Evolutionary conservation across 2,329 filamentous ascomycete genomes (phyloP).

Genomic region (Acarospora socialis): DNA sequence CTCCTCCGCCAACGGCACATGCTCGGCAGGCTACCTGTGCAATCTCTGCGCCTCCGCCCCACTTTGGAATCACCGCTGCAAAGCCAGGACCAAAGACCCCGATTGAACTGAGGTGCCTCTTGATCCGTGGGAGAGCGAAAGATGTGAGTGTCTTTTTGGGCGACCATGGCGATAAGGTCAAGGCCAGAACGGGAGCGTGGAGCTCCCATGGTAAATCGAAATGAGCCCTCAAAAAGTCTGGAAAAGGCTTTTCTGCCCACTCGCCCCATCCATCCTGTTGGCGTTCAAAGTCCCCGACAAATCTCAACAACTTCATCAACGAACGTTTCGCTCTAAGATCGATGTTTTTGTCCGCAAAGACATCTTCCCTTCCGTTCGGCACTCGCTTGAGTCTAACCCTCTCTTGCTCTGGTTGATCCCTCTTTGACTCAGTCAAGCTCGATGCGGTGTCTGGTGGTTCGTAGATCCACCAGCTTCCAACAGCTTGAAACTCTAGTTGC

Average conservation of each 20-base stretch:
- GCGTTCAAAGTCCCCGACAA: constrained; percentile 58
- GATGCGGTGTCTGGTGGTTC: constrained; percentile 13
- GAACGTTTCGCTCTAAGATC: constrained; percentile 68
- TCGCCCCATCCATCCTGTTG: constrained; percentile 33
- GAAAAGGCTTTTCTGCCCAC: constrained; percentile 41
- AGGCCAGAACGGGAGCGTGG: constrained; percentile 49
- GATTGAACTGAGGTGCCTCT: constrained; percentile 71
- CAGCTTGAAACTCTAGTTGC: constrained; percentile 84
- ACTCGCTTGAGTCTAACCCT: constrained; percentile 47
- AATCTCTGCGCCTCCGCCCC: constrained; percentile 79
- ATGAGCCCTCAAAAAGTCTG: constrained; percentile 41
- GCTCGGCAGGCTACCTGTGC: constrained; percentile 85
- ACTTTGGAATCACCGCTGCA: constrained; percentile 80
- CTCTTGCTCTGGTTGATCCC: no score
- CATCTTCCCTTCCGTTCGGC: constrained; percentile 79
- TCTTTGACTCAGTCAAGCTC: constrained; percentile 2
- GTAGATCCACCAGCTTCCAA: constrained; percentile 83
- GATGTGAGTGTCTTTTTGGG: constrained; percentile 44
- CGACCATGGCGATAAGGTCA: constrained; percentile 57
- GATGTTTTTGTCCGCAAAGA: constrained; percentile 66
- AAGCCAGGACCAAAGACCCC: constrained; percentile 81
- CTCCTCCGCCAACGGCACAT: constrained; percentile 74
- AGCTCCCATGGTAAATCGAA: constrained; percentile 37
- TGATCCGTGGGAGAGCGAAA: constrained; percentile 58
- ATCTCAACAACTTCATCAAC: constrained; percentile 88